Percentiles rank a stretch among this genome's conserved stretches.
phyloP scores from a whole-genome alignment of 1,284 basidiomycete genomes.

The Taiwanofungus camphoratus region DNA sequence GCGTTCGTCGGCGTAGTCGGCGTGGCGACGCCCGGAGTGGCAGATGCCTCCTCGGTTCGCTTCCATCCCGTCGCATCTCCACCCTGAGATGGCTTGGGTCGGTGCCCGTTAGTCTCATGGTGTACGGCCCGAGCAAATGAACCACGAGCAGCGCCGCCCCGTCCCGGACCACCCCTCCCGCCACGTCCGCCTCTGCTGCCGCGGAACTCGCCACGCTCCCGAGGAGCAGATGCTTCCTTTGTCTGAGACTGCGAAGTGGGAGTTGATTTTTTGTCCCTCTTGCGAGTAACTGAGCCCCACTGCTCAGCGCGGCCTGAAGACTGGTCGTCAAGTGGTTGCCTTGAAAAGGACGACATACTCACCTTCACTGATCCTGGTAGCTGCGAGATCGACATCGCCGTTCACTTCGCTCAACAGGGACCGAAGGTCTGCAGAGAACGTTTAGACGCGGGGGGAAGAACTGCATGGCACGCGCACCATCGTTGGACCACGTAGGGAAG shows the following conservation, averaged over 20 bases:
- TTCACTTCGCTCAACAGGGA: slow-evolving; percentile 67
- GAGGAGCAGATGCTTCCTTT: slow-evolving; percentile 41
- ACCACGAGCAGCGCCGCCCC: slow-evolving; percentile 50
- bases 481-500: slow-evolving; percentile 74
- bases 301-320: slow-evolving; percentile 68
- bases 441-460: no score
- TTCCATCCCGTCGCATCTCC: slow-evolving; percentile 14
- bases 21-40: slow-evolving; percentile 15
- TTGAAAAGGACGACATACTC: slow-evolving; percentile 17
- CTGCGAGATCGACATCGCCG: slow-evolving; percentile 74
- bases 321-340: slow-evolving; percentile 5
- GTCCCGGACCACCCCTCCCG: slow-evolving; percentile 51
- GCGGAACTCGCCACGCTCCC: slow-evolving; percentile 53
- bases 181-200: slow-evolving; percentile 61
- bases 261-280: slow-evolving; percentile 75
- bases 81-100: slow-evolving; percentile 22
- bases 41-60: slow-evolving; percentile 16
- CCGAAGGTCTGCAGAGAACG: slow-evolving; percentile 62
- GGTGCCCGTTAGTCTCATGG: slow-evolving; percentile 47
- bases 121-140: slow-evolving; percentile 50
- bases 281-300: slow-evolving; percentile 83
- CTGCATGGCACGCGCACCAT: slow-evolving; percentile 60
- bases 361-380: slow-evolving; percentile 79
- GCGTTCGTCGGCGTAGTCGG: slow-evolving; percentile 11
- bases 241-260: slow-evolving; percentile 30